These are phyloP conservation scores for Yamadazyma trypodendri DNA, from an alignment of 1,139 yeast species.

Conservation along the genomic window DNA sequence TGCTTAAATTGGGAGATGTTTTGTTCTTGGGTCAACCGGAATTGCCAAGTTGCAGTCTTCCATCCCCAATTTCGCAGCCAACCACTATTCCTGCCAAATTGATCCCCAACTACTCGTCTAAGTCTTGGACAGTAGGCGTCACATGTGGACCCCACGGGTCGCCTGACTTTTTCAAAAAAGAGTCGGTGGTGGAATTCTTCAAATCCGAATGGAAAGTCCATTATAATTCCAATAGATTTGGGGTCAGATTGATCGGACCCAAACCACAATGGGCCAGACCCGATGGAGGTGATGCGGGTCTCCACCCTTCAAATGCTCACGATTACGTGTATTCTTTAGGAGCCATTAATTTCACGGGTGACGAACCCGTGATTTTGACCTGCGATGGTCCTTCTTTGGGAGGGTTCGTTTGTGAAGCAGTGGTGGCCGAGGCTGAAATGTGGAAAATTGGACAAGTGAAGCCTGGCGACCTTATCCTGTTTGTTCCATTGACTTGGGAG, in stretches of 20 bases:
- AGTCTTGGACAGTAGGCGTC: constrained; percentile 84
- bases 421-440: constrained; percentile 92
- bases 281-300: constrained; percentile 98
- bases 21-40: constrained; percentile 80
- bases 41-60: constrained; percentile 64
- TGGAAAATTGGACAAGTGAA: constrained; percentile 98
- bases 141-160: constrained; percentile 98
- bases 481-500: constrained; percentile 72
- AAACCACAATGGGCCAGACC: constrained; percentile 94
- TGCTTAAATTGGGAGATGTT: constrained; percentile 87
- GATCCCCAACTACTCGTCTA: constrained; percentile 56
- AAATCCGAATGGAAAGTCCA: constrained; percentile 86
- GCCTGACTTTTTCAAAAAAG: constrained; percentile 87
- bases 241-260: constrained; percentile 92
- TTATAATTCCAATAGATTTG: constrained; percentile 94
- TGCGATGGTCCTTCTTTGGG: constrained; percentile 98
- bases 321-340: constrained; percentile 96
- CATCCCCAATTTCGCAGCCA: constrained; percentile 70
- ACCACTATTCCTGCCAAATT: constrained; percentile 52
- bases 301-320: constrained; percentile 97
- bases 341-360: constrained; percentile 96
- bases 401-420: constrained; percentile 96
- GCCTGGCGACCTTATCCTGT: constrained; percentile 84
- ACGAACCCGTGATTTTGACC: constrained; percentile 94
- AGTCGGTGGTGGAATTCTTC: constrained; percentile 74